phyloP scores from a whole-genome alignment of 371 early-diverging fungal species.

The Basidiobolus meristosporus region DNA sequence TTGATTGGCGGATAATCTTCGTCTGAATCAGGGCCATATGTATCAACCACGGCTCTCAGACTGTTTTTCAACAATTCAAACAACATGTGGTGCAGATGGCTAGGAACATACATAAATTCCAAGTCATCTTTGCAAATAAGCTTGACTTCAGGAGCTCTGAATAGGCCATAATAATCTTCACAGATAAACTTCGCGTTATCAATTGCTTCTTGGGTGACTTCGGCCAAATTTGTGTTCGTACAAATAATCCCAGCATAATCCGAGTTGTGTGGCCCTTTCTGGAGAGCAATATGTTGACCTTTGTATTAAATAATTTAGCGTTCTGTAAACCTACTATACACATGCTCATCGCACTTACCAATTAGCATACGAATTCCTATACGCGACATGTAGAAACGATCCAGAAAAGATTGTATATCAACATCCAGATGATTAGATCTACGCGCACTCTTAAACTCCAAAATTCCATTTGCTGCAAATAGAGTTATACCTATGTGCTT shows the following conservation, averaged over 20 bases:
- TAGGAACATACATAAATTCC: constrained; percentile 91
- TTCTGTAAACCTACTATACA: background rate
- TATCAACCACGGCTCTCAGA: constrained; percentile 85
- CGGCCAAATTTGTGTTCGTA: constrained; percentile 62
- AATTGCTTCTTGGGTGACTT: constrained; percentile 71
- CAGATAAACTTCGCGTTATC: constrained; percentile 84
- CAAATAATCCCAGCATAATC: constrained; percentile 93
- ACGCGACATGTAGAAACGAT: constrained; percentile 94
- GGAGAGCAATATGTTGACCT: constrained; percentile 62
- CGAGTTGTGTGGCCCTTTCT: constrained; percentile 26
- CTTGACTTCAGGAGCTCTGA: constrained; percentile 63
- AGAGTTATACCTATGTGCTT: too few relatives aligned
- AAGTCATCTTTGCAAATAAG: constrained; percentile 63
- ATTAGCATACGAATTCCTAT: constrained; percentile 97
- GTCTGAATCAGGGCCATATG: constrained; percentile 60
- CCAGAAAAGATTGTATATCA: constrained; percentile 79
- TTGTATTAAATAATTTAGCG: constrained; percentile 1
- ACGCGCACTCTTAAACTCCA: constrained; percentile 69
- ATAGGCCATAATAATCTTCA: constrained; percentile 77
- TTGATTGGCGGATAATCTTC: constrained; percentile 84
- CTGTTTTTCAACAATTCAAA: constrained; percentile 94
- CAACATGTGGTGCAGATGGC: constrained; percentile 91
- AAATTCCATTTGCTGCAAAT: constrained; percentile 88
- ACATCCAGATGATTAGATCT: constrained; percentile 40
- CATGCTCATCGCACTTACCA: constrained; percentile 17